Conservation (phyloP, 2,329 filamentous ascomycete genomes). For the Apiospora marii region DNA sequence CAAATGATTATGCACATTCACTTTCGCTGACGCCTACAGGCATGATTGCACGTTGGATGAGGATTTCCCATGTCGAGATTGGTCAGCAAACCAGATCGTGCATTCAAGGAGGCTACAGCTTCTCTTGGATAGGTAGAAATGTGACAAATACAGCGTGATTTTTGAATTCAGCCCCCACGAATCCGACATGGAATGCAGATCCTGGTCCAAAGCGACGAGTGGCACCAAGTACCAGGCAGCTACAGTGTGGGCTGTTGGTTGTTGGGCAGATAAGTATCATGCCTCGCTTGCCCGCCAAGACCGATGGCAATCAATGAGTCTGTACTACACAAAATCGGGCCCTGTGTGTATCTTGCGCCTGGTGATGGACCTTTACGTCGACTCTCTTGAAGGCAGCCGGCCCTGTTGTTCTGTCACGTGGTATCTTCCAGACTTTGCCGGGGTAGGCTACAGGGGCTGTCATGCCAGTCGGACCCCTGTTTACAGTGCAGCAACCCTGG, state of each 20-base stretch:
- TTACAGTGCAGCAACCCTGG: background rate
- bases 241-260: background rate
- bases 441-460: background rate
- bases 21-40: background rate
- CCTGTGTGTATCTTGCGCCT: background rate
- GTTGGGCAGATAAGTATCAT: too few relatives aligned
- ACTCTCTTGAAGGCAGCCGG: background rate
- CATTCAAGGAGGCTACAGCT: background rate
- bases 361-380: background rate
- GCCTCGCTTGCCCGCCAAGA: background rate
- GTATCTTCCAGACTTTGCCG: background rate
- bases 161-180: too few relatives aligned
- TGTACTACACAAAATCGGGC: background rate
- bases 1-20: background rate
- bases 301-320: background rate
- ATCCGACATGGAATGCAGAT: too few relatives aligned
- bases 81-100: rapidly evolving
- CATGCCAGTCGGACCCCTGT: background rate
- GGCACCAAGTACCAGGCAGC: background rate
- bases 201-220: too few relatives aligned
- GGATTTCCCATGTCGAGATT: background rate
- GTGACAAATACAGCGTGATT: background rate
- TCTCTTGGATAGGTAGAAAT: background rate
- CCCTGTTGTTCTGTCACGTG: background rate
- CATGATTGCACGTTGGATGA: background rate